Base-by-base conservation (phyloP, 352 stramenopile genomes). In the Phytopythium boreale region DNA sequence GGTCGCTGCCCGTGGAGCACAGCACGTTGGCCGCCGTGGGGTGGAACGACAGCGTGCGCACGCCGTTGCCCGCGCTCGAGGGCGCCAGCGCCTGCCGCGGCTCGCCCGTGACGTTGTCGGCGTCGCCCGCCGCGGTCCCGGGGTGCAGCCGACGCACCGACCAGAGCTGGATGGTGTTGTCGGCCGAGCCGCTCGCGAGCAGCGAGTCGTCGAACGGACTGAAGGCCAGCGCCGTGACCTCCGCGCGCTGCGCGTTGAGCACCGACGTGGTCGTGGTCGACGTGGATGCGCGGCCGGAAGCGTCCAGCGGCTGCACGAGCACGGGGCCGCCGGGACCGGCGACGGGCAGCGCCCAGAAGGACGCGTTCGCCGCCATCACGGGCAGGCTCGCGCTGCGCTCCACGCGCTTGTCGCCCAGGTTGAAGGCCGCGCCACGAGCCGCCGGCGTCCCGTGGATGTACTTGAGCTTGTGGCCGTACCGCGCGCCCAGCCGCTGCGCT, bases 401-500 rank as follows among this genome's bases (percentile, higher is more conserved):
- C 4, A 80, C 66, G 10, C 68, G 61, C 59, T 71, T 72, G 69
- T 90, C 79, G 37, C 72, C 74, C 68, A 92, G 72, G 59, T 79
- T 51, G 55, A 89, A 84, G 29, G 80, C 56, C 22, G 87, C 73
- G 57, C 80, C 86, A n/a, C 86, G 86, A 15, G 74, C 65, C 19
- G 75, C 64, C 63, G 84, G 69, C 60, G 78, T 82, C 17, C 84
- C 86, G 41, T 88, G 85, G 24, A 95, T 68, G 63, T 91, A 95
- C 61, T 93, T 91, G 46, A 95, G 67, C 67, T 93, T 94, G 72
- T 94, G 79, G 0, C 82, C 82, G 59, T 92, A 88, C 49, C 79
- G 84, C 14, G 78, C 76, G 15, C 82, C 77, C 9, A 94, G 80
- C 20, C 82, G 81, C 51, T 81, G 79, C 14, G 81, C 81, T 52